Percentiles rank a stretch among this genome's conserved stretches.
Conservation (phyloP, 2,329 filamentous ascomycete genomes). For the Parastagonospora avenae region DNA sequence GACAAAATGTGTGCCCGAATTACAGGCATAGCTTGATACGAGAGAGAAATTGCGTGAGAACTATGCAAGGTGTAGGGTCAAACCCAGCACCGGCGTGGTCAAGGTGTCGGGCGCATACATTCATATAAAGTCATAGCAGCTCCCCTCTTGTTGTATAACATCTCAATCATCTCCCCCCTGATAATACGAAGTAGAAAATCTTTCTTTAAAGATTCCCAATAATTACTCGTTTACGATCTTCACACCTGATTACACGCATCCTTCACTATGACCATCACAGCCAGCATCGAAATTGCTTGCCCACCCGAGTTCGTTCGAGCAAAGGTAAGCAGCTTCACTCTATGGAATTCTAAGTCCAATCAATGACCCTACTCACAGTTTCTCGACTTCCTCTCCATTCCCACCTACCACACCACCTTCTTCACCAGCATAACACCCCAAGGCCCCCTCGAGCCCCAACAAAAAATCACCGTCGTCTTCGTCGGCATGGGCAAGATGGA, state of each 20-base stretch:
- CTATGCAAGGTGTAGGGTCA: too few relatives aligned
- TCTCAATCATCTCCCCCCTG: too few relatives aligned
- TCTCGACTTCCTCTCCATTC: slow-evolving; percentile 17
- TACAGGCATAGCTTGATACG: too few relatives aligned
- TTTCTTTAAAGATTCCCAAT: background rate
- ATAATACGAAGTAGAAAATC: too few relatives aligned
- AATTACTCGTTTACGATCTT: too few relatives aligned
- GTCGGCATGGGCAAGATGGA: slow-evolving; percentile 8
- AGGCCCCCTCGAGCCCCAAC: slow-evolving; percentile 10
- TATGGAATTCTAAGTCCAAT: background rate
- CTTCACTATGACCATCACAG: slow-evolving; percentile 11
- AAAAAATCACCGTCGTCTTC: slow-evolving; percentile 17
- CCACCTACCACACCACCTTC: slow-evolving; percentile 15
- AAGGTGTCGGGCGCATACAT: too few relatives aligned
- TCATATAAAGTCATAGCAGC: too few relatives aligned
- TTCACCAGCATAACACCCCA: slow-evolving; percentile 21
- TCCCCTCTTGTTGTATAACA: too few relatives aligned
- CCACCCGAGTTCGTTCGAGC: slow-evolving; percentile 13
- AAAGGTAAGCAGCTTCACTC: slow-evolving; percentile 7
- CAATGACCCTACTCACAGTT: slow-evolving; percentile 2
- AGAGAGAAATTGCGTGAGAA: too few relatives aligned
- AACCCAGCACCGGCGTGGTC: too few relatives aligned
- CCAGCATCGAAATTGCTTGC: slow-evolving; percentile 23
- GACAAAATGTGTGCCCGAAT: too few relatives aligned
- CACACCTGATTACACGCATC: too few relatives aligned